Evolutionary conservation across 192 early-diverging fungal genomes (phyloP), one percentile per base, ranked within the genome.

Genomic region (Linnemannia exigua): DNA sequence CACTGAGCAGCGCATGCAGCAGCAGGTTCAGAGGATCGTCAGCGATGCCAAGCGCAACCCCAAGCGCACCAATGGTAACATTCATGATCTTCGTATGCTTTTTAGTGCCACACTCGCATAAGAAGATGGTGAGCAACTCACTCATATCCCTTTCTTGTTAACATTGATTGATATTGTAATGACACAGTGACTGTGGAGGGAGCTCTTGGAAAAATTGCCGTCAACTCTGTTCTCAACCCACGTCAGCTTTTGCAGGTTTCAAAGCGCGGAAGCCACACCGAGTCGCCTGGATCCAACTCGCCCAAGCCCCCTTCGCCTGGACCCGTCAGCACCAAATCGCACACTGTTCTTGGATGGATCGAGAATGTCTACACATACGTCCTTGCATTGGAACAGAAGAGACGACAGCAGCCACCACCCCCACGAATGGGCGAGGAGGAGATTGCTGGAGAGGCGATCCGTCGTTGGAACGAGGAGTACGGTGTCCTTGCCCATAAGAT

Each of bases 21-120:
- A 97, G 86, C 98, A 99, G 75, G 96, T 99, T 72, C 95, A 98
- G 89, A 95, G 97, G 36, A 95, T 99, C 78, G 98, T 99, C 76
- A 97, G 97, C 79, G 94, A 95, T 72, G 95, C 97, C 51, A 97
- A 95, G 81, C 91, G 94, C 58, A 95, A 95, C 77, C 96, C 95
- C 50, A 98, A 97, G 74, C 92, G 93, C 38, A 94, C 94, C n/a
- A 92, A 94, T 47, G 87, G 93, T 96, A 90, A 84, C 82, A 81
- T n/a, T 8, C 31, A 28, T 20, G 14, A n/a, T 79, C 38, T 17
- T 82, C 37, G 31, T 1, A 15, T 68, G 28, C 14, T 72, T 37
- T 20, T 69, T 41, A 19, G 35, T 36, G 35, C 7, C 52, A 54
- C 25, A 25, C 9, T 58, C 25, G 28, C 12, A 15, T 31, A 33